phyloP scores from a whole-genome alignment of 768 basidiomycete species.

The Chiua virens region DNA sequence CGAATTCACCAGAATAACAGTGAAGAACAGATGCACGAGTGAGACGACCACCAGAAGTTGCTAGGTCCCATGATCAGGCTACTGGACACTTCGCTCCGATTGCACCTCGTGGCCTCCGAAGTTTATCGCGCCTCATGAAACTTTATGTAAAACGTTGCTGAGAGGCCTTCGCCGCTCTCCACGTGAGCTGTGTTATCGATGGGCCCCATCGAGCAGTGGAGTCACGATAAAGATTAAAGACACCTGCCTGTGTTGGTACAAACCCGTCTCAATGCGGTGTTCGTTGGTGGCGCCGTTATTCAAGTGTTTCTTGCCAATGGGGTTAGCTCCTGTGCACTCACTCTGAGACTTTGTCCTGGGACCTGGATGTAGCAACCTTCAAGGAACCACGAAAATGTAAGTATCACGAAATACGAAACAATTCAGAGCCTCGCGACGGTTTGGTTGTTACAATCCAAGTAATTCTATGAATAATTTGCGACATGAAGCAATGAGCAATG shows the following conservation, averaged over 20 bases:
- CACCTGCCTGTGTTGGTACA: background rate
- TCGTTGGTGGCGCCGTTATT: background rate
- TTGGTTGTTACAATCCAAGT: too few relatives aligned
- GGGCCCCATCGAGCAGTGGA: conserved; percentile 2
- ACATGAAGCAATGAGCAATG: too few relatives aligned
- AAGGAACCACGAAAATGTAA: too few relatives aligned
- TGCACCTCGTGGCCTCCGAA: conserved; percentile 15
- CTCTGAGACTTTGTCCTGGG: too few relatives aligned
- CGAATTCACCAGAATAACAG: conserved; percentile 13
- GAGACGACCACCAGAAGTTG: background rate
- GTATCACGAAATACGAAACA: too few relatives aligned
- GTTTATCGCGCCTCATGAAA: conserved; percentile 12
- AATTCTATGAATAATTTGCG: too few relatives aligned
- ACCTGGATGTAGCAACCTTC: too few relatives aligned
- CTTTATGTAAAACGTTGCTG: conserved; percentile 13
- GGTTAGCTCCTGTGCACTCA: too few relatives aligned
- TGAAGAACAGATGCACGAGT: background rate
- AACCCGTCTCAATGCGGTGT: background rate
- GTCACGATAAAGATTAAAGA: conserved; percentile 9
- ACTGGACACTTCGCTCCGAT: conserved; percentile 2
- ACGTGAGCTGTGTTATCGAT: conserved; percentile 11
- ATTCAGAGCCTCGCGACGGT: too few relatives aligned
- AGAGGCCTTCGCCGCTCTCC: conserved; percentile 8
- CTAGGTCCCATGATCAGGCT: conserved; percentile 1
- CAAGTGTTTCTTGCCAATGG: too few relatives aligned